These are phyloP conservation scores for Clonostachys byssicola DNA, from an alignment of 2,329 filamentous ascomycete genomes.

Conservation along the genomic window DNA sequence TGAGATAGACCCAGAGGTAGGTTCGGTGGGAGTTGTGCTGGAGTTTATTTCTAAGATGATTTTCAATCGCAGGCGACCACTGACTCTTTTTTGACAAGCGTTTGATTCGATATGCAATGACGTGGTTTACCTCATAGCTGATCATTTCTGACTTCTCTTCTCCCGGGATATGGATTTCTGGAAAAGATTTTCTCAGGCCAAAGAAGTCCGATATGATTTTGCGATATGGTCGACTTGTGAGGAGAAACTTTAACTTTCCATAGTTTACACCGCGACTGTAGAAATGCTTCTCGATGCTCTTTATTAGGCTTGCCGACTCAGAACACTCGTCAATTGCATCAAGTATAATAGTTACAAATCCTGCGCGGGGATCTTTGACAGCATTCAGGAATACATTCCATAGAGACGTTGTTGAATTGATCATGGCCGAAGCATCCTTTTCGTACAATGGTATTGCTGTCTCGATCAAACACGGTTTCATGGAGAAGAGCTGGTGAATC, in stretches of 20 bases:
- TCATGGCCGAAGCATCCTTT: constrained; percentile 16
- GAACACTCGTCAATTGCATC: constrained; percentile 33
- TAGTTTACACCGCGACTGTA: not conserved
- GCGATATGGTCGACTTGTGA: constrained; percentile 27
- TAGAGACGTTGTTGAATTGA: constrained; percentile 12
- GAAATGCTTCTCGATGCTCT: constrained; percentile 3
- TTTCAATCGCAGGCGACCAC: constrained; percentile 7
- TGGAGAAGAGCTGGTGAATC: constrained; percentile 29
- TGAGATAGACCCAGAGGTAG: constrained; percentile 29
- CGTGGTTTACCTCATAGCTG: constrained; percentile 23
- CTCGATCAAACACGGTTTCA: constrained; percentile 19
- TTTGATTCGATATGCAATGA: constrained; percentile 21
- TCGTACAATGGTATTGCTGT: constrained; percentile 19
- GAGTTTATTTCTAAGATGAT: constrained; percentile 10
- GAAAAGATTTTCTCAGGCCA: constrained; percentile 9
- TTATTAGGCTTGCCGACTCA: constrained; percentile 13
- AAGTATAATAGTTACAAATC: constrained; percentile 23
- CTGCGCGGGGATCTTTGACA: constrained; percentile 14
- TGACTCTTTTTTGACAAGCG: constrained; percentile 7
- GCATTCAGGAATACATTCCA: constrained; percentile 24
- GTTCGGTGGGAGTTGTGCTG: constrained; percentile 18
- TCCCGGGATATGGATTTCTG: constrained; percentile 24
- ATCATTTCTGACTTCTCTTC: constrained; percentile 27
- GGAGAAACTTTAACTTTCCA: constrained; percentile 21
- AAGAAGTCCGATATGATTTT: constrained; percentile 17